These are phyloP conservation scores for Ceratobasidium sp. DNA, from an alignment of 1,284 basidiomycete genomes.

Conservation along the genomic window DNA sequence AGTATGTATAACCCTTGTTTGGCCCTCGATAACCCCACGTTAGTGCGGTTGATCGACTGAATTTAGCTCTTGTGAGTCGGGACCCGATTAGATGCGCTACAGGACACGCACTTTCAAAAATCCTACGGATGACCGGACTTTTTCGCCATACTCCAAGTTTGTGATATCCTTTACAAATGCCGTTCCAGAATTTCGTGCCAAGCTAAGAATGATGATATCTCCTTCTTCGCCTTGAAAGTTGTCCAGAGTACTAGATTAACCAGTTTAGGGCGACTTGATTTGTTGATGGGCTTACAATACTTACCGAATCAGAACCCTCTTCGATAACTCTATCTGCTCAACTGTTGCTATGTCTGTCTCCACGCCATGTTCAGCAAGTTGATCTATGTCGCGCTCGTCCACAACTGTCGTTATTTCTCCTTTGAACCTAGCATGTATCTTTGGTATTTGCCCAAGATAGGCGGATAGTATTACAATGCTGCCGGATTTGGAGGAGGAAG, in stretches of 20 bases:
- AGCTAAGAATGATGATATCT: conserved; percentile 75
- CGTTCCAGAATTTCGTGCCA: conserved; percentile 75
- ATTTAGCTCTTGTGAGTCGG: background rate
- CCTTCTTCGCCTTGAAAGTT: conserved; percentile 69
- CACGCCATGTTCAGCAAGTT: conserved; percentile 65
- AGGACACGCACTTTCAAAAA: conserved; percentile 58
- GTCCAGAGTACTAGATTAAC: conserved; percentile 72
- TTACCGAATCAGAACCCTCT: conserved; percentile 58
- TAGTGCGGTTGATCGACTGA: conserved; percentile 55
- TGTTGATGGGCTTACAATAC: conserved; percentile 9
- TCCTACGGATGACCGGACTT: conserved; percentile 66
- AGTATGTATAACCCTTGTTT: conserved; percentile 78
- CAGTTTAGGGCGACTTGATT: background rate
- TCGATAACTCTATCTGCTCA: conserved; percentile 65
- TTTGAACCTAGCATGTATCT: conserved; percentile 66
- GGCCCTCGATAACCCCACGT: conserved; percentile 80
- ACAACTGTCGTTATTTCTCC: conserved; percentile 70
- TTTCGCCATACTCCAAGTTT: conserved; percentile 29
- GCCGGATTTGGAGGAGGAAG: background rate
- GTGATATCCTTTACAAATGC: conserved; percentile 23
- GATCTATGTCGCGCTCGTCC: conserved; percentile 75
- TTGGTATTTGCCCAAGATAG: conserved; percentile 72
- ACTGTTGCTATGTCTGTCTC: conserved; percentile 56
- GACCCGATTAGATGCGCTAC: background rate
- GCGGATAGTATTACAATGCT: background rate